Percentiles rank a stretch among this genome's conserved stretches.
Conservation (phyloP, 495 filamentous ascomycete genomes). For the Annulohypoxylon nitens region DNA sequence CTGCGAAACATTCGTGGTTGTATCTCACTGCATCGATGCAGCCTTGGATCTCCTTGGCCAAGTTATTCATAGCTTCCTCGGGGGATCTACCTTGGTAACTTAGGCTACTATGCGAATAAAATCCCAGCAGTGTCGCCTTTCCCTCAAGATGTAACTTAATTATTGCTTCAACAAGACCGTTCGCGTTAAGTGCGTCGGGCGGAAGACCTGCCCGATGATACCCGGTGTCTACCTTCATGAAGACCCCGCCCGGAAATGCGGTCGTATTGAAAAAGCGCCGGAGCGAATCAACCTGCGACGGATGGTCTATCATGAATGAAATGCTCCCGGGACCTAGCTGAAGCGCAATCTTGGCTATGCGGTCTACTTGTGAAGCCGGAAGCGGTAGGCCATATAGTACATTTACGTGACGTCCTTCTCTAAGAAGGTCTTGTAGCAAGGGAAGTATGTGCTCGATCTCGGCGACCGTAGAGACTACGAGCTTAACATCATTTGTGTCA, state of each 20-base stretch:
- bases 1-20: background rate
- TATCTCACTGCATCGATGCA: constrained; percentile 1
- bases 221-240: constrained; percentile 1
- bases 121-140: background rate
- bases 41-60: background rate
- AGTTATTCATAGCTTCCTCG: constrained; percentile 10
- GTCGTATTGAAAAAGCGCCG: background rate
- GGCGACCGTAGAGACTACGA: constrained; percentile 2
- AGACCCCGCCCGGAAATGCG: background rate
- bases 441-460: constrained; percentile 12
- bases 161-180: constrained; percentile 4
- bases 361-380: background rate
- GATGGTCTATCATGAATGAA: constrained; percentile 7
- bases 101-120: constrained; percentile 5
- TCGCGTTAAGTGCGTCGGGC: background rate
- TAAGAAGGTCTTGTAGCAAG: background rate
- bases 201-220: constrained; percentile 8
- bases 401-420: background rate
- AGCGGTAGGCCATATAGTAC: constrained; percentile 5
- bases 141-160: background rate
- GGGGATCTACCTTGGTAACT: constrained; percentile 3
- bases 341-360: background rate
- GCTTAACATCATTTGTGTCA: background rate
- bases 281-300: background rate
- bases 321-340: constrained; percentile 1